phyloP scores from a whole-genome alignment of 805 yeast genomes.

The Saccharomycopsis sp. region DNA sequence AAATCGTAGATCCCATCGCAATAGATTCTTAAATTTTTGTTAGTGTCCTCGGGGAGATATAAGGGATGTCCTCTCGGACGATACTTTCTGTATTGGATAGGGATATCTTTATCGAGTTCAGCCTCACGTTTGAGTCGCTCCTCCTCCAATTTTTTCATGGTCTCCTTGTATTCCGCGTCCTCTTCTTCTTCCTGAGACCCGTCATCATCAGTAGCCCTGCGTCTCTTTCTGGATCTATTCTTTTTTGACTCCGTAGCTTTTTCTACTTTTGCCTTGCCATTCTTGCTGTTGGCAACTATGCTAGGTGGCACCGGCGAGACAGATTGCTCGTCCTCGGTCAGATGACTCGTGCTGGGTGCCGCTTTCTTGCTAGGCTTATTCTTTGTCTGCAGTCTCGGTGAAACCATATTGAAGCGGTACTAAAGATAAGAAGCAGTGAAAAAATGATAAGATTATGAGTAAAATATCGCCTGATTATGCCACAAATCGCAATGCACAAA shows the following conservation, averaged over 20 bases:
- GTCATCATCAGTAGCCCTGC: background rate
- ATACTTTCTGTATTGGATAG: conserved; percentile 64
- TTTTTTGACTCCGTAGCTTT: background rate
- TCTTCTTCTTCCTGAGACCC: background rate
- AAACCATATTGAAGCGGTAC: background rate
- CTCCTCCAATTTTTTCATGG: background rate
- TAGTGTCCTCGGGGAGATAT: conserved; percentile 63
- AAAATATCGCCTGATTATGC: no score
- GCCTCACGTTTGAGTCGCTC: conserved; percentile 37
- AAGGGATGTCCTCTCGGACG: conserved; percentile 75
- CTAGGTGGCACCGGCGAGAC: background rate
- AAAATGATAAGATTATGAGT: background rate
- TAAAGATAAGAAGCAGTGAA: background rate
- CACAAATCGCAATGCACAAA: no score
- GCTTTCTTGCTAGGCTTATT: background rate
- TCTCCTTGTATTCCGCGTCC: background rate
- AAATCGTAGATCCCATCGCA: conserved; percentile 98
- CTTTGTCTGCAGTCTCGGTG: background rate
- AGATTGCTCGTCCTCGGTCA: background rate
- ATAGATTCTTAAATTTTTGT: conserved; percentile 85
- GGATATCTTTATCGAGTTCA: conserved; percentile 56
- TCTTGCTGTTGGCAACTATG: background rate
- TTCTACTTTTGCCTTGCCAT: background rate
- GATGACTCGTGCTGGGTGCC: background rate
- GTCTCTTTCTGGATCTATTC: conserved; percentile 19